Conservation (phyloP, 352 stramenopile species). For the Phytophthora sp. region DNA sequence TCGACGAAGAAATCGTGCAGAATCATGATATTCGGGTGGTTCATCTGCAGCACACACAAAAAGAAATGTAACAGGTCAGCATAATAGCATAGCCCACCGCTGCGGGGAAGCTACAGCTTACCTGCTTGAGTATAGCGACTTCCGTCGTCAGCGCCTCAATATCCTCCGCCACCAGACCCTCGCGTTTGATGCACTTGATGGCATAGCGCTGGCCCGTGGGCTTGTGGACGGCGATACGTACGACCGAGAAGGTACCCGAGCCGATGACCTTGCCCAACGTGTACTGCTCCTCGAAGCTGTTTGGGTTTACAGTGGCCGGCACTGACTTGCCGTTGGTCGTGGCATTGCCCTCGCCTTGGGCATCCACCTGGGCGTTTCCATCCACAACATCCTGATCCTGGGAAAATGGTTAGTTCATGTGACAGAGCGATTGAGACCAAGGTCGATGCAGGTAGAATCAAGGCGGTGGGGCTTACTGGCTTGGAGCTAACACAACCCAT, state of each 20-base stretch:
- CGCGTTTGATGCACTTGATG: slow-evolving; percentile 93
- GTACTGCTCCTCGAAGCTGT: slow-evolving; percentile 88
- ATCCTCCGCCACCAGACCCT: slow-evolving; percentile 84
- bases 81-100: background rate
- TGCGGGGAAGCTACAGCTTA: slow-evolving; percentile 24
- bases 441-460: too few relatives aligned
- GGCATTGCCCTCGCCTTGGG: slow-evolving; percentile 42
- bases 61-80: slow-evolving; percentile 14
- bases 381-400: slow-evolving; percentile 58
- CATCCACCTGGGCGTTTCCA: slow-evolving; percentile 42
- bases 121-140: slow-evolving; percentile 87
- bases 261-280: slow-evolving; percentile 88
- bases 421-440: background rate
- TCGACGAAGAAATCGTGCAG: slow-evolving; percentile 94
- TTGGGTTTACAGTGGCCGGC: slow-evolving; percentile 46
- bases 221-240: slow-evolving; percentile 86
- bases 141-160: slow-evolving; percentile 89
- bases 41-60: slow-evolving; percentile 68
- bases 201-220: slow-evolving; percentile 85
- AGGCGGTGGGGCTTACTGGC: slow-evolving; percentile 42
- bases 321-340: slow-evolving; percentile 29
- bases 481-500: slow-evolving; percentile 86
- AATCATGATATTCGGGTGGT: slow-evolving; percentile 94
- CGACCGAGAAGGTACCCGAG: slow-evolving; percentile 91
- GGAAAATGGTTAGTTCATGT: background rate